Evolutionary conservation across 192 early-diverging fungal species (phyloP), one percentile per base, ranked within the genome.

Genomic region (Linnemannia zychae): DNA sequence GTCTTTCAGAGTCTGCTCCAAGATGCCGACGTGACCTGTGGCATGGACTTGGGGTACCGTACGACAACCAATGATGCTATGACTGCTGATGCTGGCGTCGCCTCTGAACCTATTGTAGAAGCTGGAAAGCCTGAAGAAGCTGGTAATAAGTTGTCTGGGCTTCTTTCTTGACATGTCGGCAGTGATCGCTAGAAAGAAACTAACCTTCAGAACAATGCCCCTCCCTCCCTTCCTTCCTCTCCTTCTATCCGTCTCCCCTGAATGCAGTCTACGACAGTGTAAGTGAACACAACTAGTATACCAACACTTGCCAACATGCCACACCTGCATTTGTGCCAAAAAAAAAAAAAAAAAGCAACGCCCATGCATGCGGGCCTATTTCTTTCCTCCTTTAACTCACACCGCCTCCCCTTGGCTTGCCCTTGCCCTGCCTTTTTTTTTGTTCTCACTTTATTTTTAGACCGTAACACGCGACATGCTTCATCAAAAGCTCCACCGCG

Each of bases 21-120:
- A 57, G 75, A 70, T 20, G 81, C 91, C 2, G 89, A 91, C 37
- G 72, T 91, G 28, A 84, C 87, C 1, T 91, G 91, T 49, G 91
- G 86, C 3, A 89, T 90, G 57, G 89, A 91, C 57, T 79, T 90
- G 24, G 57, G 57, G 12, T 63, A 63, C 24, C 24, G 31, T 63
- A 31, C 57, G 24, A 31, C 57, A 11, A 24, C 28, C 1, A 22
- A 63, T 33, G 57, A 9, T 33, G 57, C 12, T 31, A 28, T 3
- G 15, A 12, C 57, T 63, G 28, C 28, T 63, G 57, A 11, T 63
- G 24, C 24, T 63, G 57, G 31, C 1, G n/a, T 3, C n/a, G n/a
- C n/a, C 24, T n/a, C 9, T 15, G 24, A 31, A 28, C 1, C 57
- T 15, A 28, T 9, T 31, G 28, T 28, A 7, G 28, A 63, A 0